Evolutionary conservation across 352 stramenopile genomes (phyloP), one percentile per base, ranked within the genome.

Genomic region (Phytophthora boehmeriae): DNA sequence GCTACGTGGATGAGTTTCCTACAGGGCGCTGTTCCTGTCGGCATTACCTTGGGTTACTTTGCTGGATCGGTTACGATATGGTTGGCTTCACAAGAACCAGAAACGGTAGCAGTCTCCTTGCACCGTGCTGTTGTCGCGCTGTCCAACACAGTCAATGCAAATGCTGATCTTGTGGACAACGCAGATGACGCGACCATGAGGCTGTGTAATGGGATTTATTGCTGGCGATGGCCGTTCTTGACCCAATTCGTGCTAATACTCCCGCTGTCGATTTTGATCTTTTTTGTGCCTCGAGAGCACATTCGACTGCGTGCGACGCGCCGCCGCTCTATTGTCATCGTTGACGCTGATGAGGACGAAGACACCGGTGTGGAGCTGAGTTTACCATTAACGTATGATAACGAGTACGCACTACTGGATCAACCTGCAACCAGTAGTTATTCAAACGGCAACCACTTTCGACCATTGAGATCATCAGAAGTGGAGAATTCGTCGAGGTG

Each of bases 221-320:
- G 88, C 73, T 96, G 88, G 88, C 75, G 88, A 6, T 96, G 85
- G 83, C 88, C 88, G 28, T 95, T 96, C 58, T 55, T 96, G 27
- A 73, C 86, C 43, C 84, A 96, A 59, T 88, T 92, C 51, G 46
- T 76, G 46, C 63, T 93, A 17, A 76, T 94, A 39, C 68, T 88
- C 22, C 88, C 86, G 44, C 68, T 96, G 27, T 89, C 73, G 27
- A 72, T 93, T 10, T 50, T 89, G 47, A 76, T 94, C 27, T 96
- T 95, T 71, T 86, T 93, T 55, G 83, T 96, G 23, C 87, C 86
- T 11, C 54, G 73, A 30, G 75, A 78, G 13, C 82, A 95, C 50
- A 89, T 95, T 47, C 63, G 59, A 30, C 68, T 94, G 42, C 78
- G 79, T 46, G 61, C 71, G 13, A 71, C 75, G 53, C 70, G 73